These are phyloP conservation scores for Kockiozyma suomiensis DNA, from an alignment of 805 yeast species.

Conservation along the genomic window DNA sequence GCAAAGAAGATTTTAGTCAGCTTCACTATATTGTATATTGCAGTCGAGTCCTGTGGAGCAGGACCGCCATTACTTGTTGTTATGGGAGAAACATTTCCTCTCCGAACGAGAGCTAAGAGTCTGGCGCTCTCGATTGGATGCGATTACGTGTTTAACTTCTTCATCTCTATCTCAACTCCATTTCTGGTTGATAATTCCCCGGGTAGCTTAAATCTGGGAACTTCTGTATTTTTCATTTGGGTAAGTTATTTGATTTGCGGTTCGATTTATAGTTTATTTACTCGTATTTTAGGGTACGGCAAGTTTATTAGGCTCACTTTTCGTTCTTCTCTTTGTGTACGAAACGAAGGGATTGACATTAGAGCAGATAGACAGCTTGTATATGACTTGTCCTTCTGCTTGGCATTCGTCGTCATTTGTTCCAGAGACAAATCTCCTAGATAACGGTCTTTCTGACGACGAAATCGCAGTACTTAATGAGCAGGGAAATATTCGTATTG, in stretches of 20 bases:
- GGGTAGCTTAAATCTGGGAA: conserved; percentile 25
- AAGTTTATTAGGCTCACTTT: conserved; percentile 59
- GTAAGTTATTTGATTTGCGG: not conserved
- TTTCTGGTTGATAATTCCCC: conserved; percentile 45
- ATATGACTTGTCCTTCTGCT: conserved; percentile 37
- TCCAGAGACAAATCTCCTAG: conserved; percentile 2
- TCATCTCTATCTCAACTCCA: conserved; percentile 43
- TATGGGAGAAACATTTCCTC: conserved; percentile 30
- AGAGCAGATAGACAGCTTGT: conserved; percentile 78
- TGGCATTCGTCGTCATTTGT: conserved; percentile 19
- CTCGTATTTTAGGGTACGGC: conserved; percentile 41
- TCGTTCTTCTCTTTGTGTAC: conserved; percentile 70
- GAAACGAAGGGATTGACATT: conserved; percentile 81
- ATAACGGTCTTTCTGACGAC: not conserved
- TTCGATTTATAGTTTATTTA: not conserved
- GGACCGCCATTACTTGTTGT: conserved; percentile 70
- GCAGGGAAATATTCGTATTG: not conserved
- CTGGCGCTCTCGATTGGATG: conserved; percentile 25
- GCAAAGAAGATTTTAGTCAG: conserved; percentile 56
- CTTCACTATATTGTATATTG: conserved; percentile 62
- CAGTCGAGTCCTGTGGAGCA: conserved; percentile 81
- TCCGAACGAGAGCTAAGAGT: conserved; percentile 28
- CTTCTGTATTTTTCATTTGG: conserved; percentile 29
- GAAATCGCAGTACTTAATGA: not conserved
- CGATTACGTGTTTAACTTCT: conserved; percentile 22